Conservation (phyloP, 108 stramenopile species). For the Asterionellopsis glacialis region DNA sequence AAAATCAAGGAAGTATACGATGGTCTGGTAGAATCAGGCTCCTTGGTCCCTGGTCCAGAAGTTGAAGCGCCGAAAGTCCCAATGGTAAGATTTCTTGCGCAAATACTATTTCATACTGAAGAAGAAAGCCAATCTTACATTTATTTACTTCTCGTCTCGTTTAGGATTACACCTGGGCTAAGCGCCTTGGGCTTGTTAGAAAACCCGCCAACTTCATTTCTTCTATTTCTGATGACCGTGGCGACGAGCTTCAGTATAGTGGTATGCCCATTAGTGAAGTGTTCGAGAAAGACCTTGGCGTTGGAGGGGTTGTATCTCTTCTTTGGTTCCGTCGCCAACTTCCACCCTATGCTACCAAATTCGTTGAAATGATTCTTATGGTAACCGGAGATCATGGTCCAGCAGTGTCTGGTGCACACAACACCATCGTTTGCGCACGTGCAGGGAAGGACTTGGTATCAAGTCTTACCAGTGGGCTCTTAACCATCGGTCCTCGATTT, state of each 20-base stretch:
- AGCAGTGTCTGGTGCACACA: conserved; percentile 87
- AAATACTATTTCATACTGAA: no score
- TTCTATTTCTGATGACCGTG: conserved; percentile 88
- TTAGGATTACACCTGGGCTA: conserved; percentile 92
- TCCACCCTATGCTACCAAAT: conserved; percentile 84
- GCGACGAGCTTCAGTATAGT: conserved; percentile 83
- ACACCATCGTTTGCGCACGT: conserved; percentile 88
- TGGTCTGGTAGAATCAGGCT: conserved; percentile 34
- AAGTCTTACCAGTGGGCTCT: conserved; percentile 71
- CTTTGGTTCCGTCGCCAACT: conserved; percentile 89
- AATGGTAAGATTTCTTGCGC: no score
- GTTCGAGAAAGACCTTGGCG: conserved; percentile 75
- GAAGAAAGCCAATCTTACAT: no score
- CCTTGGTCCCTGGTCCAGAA: conserved; percentile 49
- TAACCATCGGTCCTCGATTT: conserved; percentile 90
- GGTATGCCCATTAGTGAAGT: conserved; percentile 88
- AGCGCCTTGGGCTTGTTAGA: conserved; percentile 82
- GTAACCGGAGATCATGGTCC: conserved; percentile 87
- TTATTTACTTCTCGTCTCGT: no score
- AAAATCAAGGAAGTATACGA: conserved; percentile 60
- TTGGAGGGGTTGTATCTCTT: conserved; percentile 86
- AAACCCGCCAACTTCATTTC: conserved; percentile 93
- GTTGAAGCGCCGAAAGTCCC: conserved; percentile 70
- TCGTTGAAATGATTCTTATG: conserved; percentile 94
- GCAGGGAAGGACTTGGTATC: conserved; percentile 92